Percentiles rank a stretch among this genome's conserved stretches.
Evolutionary conservation across 176 grass and related monocot genomes (phyloP).

Genomic region (Panicum miliaceum): DNA sequence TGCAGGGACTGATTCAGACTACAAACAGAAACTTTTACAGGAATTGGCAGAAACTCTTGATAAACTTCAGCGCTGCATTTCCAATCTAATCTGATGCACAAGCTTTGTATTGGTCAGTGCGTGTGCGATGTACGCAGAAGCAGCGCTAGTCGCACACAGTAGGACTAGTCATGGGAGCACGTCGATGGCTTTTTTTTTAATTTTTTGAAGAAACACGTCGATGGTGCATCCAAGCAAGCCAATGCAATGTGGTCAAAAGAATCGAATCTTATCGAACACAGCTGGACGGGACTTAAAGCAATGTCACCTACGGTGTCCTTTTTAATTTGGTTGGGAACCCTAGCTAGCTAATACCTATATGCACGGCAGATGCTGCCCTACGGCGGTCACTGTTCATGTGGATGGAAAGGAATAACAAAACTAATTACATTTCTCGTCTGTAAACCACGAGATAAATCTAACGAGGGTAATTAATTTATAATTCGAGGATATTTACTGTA

Average conservation of each 20-base stretch:
- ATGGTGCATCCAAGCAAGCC: background rate
- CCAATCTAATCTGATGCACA: no score
- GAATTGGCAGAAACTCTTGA: background rate
- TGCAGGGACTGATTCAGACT: no score
- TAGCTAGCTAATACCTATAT: slow-evolving; percentile 8
- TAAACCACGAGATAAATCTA: no score
- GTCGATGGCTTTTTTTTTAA: no score
- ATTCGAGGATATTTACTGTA: no score
- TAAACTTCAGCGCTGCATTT: background rate
- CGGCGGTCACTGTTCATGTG: background rate
- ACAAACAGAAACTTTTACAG: background rate
- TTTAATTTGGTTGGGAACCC: background rate
- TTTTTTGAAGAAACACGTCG: no score
- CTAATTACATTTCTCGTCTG: no score
- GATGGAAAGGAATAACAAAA: background rate
- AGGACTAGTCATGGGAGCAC: background rate
- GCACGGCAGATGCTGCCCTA: slow-evolving; percentile 28
- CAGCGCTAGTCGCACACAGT: background rate
- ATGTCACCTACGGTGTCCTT: slow-evolving; percentile 34
- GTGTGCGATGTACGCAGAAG: background rate
- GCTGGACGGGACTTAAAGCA: slow-evolving; percentile 53
- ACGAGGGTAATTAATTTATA: no score
- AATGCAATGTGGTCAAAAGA: slow-evolving; percentile 43
- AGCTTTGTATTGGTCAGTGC: background rate
- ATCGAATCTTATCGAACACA: slow-evolving; percentile 51